Conservation (phyloP, 2,329 filamentous ascomycete genomes). For the Sordariomycetes sp. region DNA sequence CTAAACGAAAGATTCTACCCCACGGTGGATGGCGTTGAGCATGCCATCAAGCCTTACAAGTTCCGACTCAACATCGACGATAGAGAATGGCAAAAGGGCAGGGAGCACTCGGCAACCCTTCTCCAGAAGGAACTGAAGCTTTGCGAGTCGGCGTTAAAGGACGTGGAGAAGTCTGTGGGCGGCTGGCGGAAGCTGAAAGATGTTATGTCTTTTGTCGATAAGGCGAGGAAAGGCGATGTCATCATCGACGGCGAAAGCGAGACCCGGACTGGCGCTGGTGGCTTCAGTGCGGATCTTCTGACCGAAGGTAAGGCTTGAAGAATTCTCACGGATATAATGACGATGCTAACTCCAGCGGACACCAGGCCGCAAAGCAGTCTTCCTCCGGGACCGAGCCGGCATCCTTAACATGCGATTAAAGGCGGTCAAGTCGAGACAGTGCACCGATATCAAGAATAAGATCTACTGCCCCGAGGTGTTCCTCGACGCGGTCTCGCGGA, state of each 20-base stretch:
- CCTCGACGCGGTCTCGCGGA: constrained; percentile 92
- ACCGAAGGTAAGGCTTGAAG: constrained; percentile 52
- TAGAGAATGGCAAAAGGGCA: constrained; percentile 73
- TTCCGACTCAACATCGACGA: constrained; percentile 94
- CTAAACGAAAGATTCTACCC: constrained; percentile 92
- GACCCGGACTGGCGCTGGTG: constrained; percentile 74
- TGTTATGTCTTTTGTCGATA: constrained; percentile 85
- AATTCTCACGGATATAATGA: not conserved
- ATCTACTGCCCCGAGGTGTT: constrained; percentile 97
- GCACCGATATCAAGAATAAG: constrained; percentile 73
- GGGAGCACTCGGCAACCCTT: constrained; percentile 70
- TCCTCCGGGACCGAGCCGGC: constrained; percentile 83
- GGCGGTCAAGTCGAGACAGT: constrained; percentile 86
- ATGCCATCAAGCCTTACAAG: constrained; percentile 98
- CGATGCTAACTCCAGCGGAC: constrained; percentile 14
- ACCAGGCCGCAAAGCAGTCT: constrained; percentile 79
- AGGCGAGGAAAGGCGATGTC: constrained; percentile 76
- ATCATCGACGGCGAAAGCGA: constrained; percentile 78
- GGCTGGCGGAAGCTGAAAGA: constrained; percentile 78
- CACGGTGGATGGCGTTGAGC: constrained; percentile 95
- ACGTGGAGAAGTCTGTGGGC: constrained; percentile 67
- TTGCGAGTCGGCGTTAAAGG: constrained; percentile 68
- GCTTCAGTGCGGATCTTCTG: constrained; percentile 83
- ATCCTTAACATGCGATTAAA: constrained; percentile 83
- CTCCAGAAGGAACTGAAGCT: constrained; percentile 82